Conservation (phyloP, 768 basidiomycete genomes). For the Russula brevipes region DNA sequence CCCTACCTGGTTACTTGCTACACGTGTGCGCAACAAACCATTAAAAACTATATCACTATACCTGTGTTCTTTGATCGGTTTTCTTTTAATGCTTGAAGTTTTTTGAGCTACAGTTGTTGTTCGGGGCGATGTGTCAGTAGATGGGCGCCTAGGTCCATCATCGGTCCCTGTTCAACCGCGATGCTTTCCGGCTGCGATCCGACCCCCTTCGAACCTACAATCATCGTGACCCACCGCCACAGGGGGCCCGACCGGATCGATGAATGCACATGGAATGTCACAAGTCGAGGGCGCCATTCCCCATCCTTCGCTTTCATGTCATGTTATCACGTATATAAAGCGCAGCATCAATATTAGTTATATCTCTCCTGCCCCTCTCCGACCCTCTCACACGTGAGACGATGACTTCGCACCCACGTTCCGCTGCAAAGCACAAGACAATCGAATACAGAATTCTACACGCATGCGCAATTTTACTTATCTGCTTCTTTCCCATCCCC, state of each 20-base stretch:
- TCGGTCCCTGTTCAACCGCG: no score
- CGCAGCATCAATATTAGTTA: slow-evolving; percentile 9
- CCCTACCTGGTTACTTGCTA: no score
- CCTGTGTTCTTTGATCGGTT: no score
- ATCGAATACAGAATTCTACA: slow-evolving; percentile 15
- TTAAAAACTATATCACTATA: no score
- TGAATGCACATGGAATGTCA: not conserved
- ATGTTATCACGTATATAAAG: slow-evolving; percentile 8
- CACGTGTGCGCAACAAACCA: no score
- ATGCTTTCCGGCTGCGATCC: no score
- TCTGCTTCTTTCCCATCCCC: slow-evolving; percentile 13
- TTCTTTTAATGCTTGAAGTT: no score
- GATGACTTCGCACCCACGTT: not conserved
- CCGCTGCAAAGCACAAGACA: slow-evolving; percentile 5
- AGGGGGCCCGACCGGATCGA: not conserved
- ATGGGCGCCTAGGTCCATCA: no score
- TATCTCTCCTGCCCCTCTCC: not conserved
- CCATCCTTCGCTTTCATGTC: not conserved
- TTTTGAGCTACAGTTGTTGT: no score
- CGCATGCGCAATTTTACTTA: slow-evolving; percentile 9
- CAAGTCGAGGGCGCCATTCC: not conserved
- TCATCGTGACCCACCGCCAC: not conserved
- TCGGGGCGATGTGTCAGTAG: no score
- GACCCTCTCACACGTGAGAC: not conserved
- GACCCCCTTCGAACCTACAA: not conserved